Evolutionary conservation across 257 asterid genomes (phyloP), one percentile per base, ranked within the genome.

Genomic region (Solanum raphanifolium): DNA sequence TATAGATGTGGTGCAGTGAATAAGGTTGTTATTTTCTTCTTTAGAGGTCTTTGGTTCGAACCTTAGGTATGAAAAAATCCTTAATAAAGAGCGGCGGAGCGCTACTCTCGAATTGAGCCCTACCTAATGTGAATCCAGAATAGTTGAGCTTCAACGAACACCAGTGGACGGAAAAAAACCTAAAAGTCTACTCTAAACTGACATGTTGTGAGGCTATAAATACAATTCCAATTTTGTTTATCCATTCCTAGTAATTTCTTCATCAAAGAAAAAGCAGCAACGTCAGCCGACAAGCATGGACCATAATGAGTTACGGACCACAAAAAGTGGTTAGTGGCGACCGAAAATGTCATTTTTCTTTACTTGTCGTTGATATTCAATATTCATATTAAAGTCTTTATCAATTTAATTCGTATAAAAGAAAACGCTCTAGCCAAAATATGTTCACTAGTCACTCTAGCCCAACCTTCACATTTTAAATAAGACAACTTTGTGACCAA

Each of bases 81-180:
- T 52, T 52, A 1, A 52, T 52, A 52, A 2, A 52, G 20, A 6
- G 9, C 0, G 1, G 0, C 1, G 0, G 9, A 52, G 23, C 3
- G 3, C 23, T 52, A 16, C 23, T 16, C 9, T 1, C 1, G 3
- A 52, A 52, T 16, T 52, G 62, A 52, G 23, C 62, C 23, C n/a
- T 16, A 16, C 9, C 23, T 2, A 16, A 52, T 18, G 4, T 7
- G 4, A 16, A 52, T 52, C 0, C 1, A 6, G 0, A 52, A 18
- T 52, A 18, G 3, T 52, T 52, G 9, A 52, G 21, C 23, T 52
- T 16, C 4, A 52, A 52, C 0, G 9, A 52, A 52, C 60, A 52
- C 23, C 0, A 2, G 4, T 2, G 23, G 3, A 52, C 23, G 23
- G 2, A 52, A 6, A 52, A 52, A 52, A 52, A 52, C 0, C 0